phyloP scores from a whole-genome alignment of 306 rosid species.

The Spatholobus suberectus region DNA sequence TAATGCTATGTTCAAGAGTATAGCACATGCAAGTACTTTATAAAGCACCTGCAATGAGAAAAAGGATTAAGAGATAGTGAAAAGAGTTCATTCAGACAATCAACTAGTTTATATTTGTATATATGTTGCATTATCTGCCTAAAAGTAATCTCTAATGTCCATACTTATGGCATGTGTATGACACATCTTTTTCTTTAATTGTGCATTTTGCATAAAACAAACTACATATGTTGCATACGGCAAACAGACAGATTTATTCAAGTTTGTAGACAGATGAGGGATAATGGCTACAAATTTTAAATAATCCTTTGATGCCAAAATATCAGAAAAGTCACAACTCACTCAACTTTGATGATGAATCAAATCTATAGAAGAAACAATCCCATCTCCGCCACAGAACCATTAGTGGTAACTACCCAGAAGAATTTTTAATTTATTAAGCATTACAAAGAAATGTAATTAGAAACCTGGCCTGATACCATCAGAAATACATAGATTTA shows the following conservation, averaged over 20 bases:
- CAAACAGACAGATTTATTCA: background rate
- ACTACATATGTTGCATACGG: background rate
- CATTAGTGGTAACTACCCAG: background rate
- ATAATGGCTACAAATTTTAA: slow-evolving; percentile 15
- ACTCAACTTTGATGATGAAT: background rate
- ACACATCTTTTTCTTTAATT: background rate
- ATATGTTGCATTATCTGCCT: slow-evolving; percentile 13
- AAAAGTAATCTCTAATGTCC: slow-evolving; percentile 1
- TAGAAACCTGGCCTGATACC: background rate
- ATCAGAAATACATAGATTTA: slow-evolving; percentile 2
- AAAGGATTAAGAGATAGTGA: slow-evolving; percentile 16
- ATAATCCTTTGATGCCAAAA: slow-evolving; percentile 14
- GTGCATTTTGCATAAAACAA: background rate
- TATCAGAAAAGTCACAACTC: background rate
- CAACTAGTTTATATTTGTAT: background rate
- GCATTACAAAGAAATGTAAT: slow-evolving; percentile 19
- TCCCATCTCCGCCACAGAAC: background rate
- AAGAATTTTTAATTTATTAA: background rate
- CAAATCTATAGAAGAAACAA: slow-evolving; percentile 19
- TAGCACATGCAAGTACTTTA: background rate
- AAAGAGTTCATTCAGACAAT: background rate
- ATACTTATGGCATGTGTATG: background rate
- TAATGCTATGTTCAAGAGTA: slow-evolving; percentile 7
- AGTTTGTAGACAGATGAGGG: background rate
- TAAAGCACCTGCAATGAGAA: background rate